Evolutionary conservation across 1,284 basidiomycete species (phyloP).

Genomic region (Sanghuangporus sanghuang): DNA sequence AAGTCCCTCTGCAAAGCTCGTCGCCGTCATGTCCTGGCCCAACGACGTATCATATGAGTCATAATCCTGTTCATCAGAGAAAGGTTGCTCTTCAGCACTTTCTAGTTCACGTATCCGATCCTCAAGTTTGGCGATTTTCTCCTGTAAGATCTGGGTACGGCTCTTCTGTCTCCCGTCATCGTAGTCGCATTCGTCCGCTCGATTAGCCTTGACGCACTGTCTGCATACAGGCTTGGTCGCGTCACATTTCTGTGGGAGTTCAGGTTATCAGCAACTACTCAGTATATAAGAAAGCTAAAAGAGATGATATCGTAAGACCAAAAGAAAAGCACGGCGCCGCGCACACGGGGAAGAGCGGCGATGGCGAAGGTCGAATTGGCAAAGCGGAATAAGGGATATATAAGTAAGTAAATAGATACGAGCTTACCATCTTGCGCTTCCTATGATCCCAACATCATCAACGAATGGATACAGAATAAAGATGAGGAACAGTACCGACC

Average conservation of each 20-base stretch:
- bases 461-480: neutral
- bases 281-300: neutral
- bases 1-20: neutral
- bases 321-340: neutral
- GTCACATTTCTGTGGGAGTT: slow-evolving; percentile 46
- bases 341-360: slow-evolving; percentile 14
- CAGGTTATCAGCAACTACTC: neutral
- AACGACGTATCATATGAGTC: neutral
- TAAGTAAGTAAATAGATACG: slow-evolving; percentile 20
- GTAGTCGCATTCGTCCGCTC: slow-evolving; percentile 49
- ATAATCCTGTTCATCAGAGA: neutral
- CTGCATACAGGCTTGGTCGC: slow-evolving; percentile 50
- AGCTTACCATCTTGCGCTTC: slow-evolving; percentile 50
- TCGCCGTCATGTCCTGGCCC: neutral
- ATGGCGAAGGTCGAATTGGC: neutral
- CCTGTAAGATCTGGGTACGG: slow-evolving; percentile 53
- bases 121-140: slow-evolving; percentile 50
- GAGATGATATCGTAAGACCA: neutral
- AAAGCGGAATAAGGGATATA: neutral
- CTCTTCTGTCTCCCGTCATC: slow-evolving; percentile 59
- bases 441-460: slow-evolving; percentile 27
- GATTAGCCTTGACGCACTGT: slow-evolving; percentile 52
- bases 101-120: slow-evolving; percentile 51
- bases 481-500: slow-evolving; percentile 31
- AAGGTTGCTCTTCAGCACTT: slow-evolving; percentile 18